Percentiles rank a stretch among this genome's conserved stretches.
phyloP scores from a whole-genome alignment of 2,329 filamentous ascomycete genomes.

The Trichoderma sp. region DNA sequence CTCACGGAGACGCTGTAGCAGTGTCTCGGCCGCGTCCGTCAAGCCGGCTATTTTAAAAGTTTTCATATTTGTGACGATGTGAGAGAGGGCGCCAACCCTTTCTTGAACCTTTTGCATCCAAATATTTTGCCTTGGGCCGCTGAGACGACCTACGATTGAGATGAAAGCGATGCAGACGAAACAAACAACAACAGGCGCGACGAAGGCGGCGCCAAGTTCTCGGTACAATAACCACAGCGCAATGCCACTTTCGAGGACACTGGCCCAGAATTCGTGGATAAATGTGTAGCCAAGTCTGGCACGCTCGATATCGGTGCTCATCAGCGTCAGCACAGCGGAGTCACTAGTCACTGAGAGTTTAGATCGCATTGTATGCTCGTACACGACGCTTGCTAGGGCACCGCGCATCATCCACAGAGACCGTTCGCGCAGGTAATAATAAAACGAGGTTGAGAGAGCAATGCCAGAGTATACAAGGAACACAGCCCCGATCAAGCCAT shows the following conservation, averaged over 20 bases:
- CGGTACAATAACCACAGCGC: conserved; percentile 47
- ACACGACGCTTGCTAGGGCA: conserved; percentile 35
- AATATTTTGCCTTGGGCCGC: conserved; percentile 27
- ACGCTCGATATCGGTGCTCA: conserved; percentile 48
- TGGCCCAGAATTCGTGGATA: conserved; percentile 44
- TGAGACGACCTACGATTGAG: not conserved
- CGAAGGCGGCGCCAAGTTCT: conserved; percentile 47
- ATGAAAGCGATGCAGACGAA: conserved; percentile 28
- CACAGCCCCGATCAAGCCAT: conserved; percentile 43
- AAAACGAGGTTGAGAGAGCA: conserved; percentile 30
- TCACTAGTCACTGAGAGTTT: conserved; percentile 36
- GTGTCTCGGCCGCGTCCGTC: conserved; percentile 29
- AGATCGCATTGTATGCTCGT: conserved; percentile 34
- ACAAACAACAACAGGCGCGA: conserved; percentile 46
- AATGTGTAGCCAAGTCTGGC: conserved; percentile 35
- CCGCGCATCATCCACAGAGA: conserved; percentile 27
- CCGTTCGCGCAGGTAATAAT: not conserved
- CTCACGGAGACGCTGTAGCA: conserved; percentile 31
- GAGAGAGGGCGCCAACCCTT: conserved; percentile 34
- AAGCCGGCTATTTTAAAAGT: conserved; percentile 35
- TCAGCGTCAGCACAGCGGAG: conserved; percentile 45
- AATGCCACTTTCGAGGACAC: conserved; percentile 41
- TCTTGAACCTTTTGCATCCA: conserved; percentile 41
- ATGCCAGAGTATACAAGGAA: conserved; percentile 42
- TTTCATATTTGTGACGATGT: conserved; percentile 35